phyloP scores from a whole-genome alignment of 306 rosid genomes.

The Pyrus pyrifolia region DNA sequence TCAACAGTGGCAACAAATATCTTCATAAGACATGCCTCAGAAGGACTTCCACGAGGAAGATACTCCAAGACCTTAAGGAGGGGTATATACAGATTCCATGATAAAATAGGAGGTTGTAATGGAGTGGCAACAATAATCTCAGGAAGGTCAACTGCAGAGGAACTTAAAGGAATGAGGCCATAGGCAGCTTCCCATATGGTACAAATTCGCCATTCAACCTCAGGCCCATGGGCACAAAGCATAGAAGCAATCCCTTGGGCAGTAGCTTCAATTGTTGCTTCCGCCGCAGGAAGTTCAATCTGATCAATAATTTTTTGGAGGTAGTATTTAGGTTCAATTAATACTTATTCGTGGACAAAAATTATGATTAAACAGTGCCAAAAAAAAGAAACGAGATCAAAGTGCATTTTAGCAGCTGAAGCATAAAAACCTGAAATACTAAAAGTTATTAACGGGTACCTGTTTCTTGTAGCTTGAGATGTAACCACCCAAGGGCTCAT shows the following conservation, averaged over 20 bases:
- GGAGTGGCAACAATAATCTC: slow-evolving; percentile 92
- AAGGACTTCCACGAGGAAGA: slow-evolving; percentile 99
- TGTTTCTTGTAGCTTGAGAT: slow-evolving; percentile 81
- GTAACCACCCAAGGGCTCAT: slow-evolving; percentile 69
- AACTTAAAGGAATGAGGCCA: slow-evolving; percentile 91
- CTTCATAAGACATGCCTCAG: slow-evolving; percentile 97
- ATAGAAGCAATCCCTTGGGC: slow-evolving; percentile 98
- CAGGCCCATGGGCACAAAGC: slow-evolving; percentile 99
- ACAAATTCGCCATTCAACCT: slow-evolving; percentile 99
- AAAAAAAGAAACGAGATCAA: not conserved
- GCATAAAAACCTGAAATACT: not conserved
- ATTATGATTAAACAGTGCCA: not conserved
- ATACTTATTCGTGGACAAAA: not conserved
- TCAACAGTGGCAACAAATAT: slow-evolving; percentile 96
- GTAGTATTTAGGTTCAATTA: not conserved
- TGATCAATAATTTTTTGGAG: slow-evolving; percentile 25
- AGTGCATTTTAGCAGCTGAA: not conserved
- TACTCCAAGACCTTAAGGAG: slow-evolving; percentile 90
- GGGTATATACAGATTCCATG: slow-evolving; percentile 96
- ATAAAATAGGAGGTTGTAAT: slow-evolving; percentile 76
- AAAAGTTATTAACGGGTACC: slow-evolving; percentile 28
- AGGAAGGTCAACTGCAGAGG: slow-evolving; percentile 94
- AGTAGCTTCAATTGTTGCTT: slow-evolving; percentile 93
- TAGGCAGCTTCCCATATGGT: slow-evolving; percentile 99
- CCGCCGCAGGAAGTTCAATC: slow-evolving; percentile 94